These are phyloP conservation scores for Houttuynia cordata DNA, from an alignment of 164 flowering plant species.

Conservation along the genomic window DNA sequence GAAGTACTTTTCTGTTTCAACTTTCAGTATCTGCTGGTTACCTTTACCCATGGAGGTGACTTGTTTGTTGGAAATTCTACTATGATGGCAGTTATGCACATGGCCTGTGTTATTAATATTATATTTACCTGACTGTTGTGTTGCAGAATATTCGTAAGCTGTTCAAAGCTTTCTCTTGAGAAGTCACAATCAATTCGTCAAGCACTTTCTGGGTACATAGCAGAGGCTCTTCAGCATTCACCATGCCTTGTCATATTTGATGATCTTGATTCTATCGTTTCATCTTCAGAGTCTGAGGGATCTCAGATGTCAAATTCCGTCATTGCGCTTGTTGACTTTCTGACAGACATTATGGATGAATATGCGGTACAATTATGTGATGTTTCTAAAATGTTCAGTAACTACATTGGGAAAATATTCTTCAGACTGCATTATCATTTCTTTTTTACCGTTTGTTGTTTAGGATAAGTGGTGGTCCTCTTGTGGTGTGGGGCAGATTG, in stretches of 20 bases:
- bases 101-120: neutral
- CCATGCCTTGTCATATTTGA: slow-evolving; percentile 84
- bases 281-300: slow-evolving; percentile 56
- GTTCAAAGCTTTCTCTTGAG: slow-evolving; percentile 65
- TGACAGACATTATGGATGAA: slow-evolving; percentile 74
- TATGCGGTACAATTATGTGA: slow-evolving; percentile 40
- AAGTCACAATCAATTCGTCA: slow-evolving; percentile 49
- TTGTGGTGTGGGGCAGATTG: slow-evolving; percentile 82
- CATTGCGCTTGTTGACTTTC: slow-evolving; percentile 46
- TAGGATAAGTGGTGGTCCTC: slow-evolving; percentile 62
- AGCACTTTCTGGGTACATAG: slow-evolving; percentile 38
- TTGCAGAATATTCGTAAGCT: slow-evolving; percentile 64
- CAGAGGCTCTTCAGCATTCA: slow-evolving; percentile 78
- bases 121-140: slow-evolving; percentile 2
- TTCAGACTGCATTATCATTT: neutral
- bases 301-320: slow-evolving; percentile 49
- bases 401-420: neutral
- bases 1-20: slow-evolving; percentile 5
- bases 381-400: neutral
- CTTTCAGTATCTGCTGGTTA: neutral
- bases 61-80: neutral
- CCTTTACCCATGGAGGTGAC: neutral
- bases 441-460: slow-evolving; percentile 4
- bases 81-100: neutral
- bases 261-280: slow-evolving; percentile 78